phyloP scores from a whole-genome alignment of 2,329 filamentous ascomycete genomes.

The Penicillium sp. region DNA sequence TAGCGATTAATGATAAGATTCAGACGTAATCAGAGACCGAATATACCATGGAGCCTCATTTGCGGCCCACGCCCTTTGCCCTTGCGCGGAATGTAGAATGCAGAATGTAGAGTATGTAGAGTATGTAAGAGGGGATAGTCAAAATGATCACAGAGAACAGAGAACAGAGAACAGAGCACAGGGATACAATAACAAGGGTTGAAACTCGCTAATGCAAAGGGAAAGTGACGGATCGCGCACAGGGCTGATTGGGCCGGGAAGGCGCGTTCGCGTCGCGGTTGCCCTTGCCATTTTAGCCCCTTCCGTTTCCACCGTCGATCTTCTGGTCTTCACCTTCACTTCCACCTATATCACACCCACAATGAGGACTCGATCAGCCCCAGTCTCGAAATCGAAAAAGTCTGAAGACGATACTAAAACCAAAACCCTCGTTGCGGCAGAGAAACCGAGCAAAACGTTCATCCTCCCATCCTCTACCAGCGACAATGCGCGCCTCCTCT shows the following conservation, averaged over 20 bases:
- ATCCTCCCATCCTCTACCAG: slow-evolving; percentile 57
- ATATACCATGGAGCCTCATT: slow-evolving; percentile 19
- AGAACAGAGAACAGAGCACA: slow-evolving; percentile 3
- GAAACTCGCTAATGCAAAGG: slow-evolving; percentile 13
- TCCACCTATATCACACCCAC: not conserved
- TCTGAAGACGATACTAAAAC: slow-evolving; percentile 21
- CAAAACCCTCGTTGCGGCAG: slow-evolving; percentile 24
- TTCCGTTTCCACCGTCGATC: slow-evolving; percentile 7
- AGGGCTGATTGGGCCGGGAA: slow-evolving; percentile 25
- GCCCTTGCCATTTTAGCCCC: slow-evolving; percentile 12
- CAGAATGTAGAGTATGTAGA: not conserved
- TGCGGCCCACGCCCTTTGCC: slow-evolving; percentile 17
- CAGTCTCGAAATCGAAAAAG: slow-evolving; percentile 13
- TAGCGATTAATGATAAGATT: slow-evolving; percentile 1
- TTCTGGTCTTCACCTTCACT: slow-evolving; percentile 7
- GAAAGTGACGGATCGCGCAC: slow-evolving; percentile 24
- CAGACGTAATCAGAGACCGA: slow-evolving; percentile 10
- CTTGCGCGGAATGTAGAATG: not conserved
- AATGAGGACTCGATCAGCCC: slow-evolving; percentile 34
- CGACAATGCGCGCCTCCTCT: slow-evolving; percentile 55
- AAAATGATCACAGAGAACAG: not conserved
- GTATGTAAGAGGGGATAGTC: not conserved
- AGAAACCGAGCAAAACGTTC: slow-evolving; percentile 51
- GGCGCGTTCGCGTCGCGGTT: slow-evolving; percentile 32
- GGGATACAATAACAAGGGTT: slow-evolving; percentile 7